Conservation (phyloP, 345 rosid species). For the Angophora floribunda region DNA sequence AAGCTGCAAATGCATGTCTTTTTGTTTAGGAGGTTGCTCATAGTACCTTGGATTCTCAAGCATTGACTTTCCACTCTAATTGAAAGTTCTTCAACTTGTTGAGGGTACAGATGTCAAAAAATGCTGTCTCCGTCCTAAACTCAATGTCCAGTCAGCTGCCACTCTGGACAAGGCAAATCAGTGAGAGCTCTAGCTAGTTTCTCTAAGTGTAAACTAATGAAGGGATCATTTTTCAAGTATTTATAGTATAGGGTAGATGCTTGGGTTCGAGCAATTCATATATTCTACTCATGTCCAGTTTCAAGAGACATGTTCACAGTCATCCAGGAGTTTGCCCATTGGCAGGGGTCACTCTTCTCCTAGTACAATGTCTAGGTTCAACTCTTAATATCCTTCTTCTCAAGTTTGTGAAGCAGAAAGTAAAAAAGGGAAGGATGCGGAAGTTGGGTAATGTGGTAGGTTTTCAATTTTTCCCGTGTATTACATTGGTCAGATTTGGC, state of each 20-base stretch:
- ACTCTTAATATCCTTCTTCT: not conserved
- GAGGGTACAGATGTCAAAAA: not conserved
- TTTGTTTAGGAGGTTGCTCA: not conserved
- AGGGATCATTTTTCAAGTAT: not conserved
- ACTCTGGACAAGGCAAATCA: not conserved
- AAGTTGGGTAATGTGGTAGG: not conserved
- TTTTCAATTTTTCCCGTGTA: not conserved
- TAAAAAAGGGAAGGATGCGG: not conserved
- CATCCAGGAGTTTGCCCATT: not conserved
- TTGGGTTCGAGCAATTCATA: not conserved
- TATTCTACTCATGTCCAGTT: not conserved
- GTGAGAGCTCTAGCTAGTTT: not conserved
- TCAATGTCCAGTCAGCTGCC: not conserved
- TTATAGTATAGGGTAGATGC: not conserved
- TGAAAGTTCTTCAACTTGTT: not conserved
- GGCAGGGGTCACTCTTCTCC: not conserved
- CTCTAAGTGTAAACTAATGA: not conserved
- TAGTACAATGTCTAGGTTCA: not conserved
- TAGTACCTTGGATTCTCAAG: not conserved
- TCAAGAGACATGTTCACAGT: not conserved
- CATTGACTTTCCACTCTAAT: not conserved
- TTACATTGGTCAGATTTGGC: not conserved
- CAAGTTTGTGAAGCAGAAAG: not conserved
- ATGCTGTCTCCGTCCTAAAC: not conserved
- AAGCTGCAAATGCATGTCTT: not conserved